phyloP scores from a whole-genome alignment of 768 basidiomycete genomes.

The Mrakia hoshinonis region DNA sequence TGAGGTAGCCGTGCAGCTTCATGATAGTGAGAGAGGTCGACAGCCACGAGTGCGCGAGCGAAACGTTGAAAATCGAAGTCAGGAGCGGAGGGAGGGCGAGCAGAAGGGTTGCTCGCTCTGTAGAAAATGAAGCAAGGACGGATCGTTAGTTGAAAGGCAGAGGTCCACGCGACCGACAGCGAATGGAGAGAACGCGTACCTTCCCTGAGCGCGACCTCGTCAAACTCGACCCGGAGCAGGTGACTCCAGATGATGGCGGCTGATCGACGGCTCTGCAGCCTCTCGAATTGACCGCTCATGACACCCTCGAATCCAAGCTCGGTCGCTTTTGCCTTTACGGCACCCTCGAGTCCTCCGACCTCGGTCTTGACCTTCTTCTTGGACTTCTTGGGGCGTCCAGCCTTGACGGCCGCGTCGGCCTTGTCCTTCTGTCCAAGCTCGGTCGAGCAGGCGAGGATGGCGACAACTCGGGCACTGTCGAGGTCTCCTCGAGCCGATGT shows the following conservation, averaged over 20 bases:
- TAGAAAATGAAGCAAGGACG: slow-evolving; percentile 1
- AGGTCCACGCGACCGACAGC: neutral
- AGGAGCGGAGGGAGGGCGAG: slow-evolving; percentile 64
- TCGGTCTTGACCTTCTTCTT: slow-evolving; percentile 27
- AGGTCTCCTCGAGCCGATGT: slow-evolving; percentile 72
- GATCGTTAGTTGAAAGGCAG: neutral
- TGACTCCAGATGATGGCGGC: slow-evolving; percentile 44
- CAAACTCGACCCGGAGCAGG: slow-evolving; percentile 58
- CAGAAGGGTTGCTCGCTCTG: slow-evolving; percentile 65
- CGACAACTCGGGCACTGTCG: slow-evolving; percentile 62
- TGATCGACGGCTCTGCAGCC: neutral
- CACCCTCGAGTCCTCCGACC: slow-evolving; percentile 5
- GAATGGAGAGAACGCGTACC: slow-evolving; percentile 47
- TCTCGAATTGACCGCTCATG: slow-evolving; percentile 26
- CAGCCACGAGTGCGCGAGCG: slow-evolving; percentile 82
- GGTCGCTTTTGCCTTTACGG: slow-evolving; percentile 2
- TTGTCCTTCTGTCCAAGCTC: slow-evolving; percentile 36
- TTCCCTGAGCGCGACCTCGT: slow-evolving; percentile 51
- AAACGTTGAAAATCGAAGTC: slow-evolving; percentile 70
- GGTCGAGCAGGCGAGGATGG: slow-evolving; percentile 51
- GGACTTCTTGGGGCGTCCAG: neutral
- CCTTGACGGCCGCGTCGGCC: neutral
- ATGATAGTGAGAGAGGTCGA: slow-evolving; percentile 65
- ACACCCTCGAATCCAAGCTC: slow-evolving; percentile 24
- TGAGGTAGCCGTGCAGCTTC: slow-evolving; percentile 71